Conservation (phyloP, 805 yeast species). For the Wickerhamomyces queroliae region DNA sequence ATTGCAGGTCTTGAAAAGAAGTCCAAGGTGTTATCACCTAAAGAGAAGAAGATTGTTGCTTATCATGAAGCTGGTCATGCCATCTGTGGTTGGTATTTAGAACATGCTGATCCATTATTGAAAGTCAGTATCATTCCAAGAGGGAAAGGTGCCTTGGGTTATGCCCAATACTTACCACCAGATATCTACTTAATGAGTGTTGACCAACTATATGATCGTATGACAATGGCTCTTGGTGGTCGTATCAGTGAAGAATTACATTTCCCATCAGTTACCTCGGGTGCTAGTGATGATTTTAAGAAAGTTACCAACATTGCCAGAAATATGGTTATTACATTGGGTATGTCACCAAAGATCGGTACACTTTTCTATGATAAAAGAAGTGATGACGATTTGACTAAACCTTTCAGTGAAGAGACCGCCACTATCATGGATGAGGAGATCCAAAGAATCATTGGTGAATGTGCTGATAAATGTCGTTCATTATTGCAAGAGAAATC, state of each 20-base stretch:
- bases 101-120: conserved; percentile 83
- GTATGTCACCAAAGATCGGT: conserved; percentile 84
- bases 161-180: conserved; percentile 90
- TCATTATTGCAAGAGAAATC: conserved; percentile 51
- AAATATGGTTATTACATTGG: conserved; percentile 81
- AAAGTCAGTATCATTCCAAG: conserved; percentile 94
- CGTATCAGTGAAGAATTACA: conserved; percentile 88
- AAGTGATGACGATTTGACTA: conserved; percentile 48
- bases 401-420: conserved; percentile 70
- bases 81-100: conserved; percentile 88
- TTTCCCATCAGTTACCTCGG: conserved; percentile 82
- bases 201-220: conserved; percentile 73
- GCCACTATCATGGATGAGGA: conserved; percentile 64
- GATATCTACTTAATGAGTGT: conserved; percentile 76
- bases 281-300: conserved; percentile 90
- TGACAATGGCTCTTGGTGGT: conserved; percentile 95
- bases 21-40: conserved; percentile 69
- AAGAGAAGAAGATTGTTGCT: conserved; percentile 82
- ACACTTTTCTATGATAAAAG: conserved; percentile 45
- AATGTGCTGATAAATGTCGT: conserved; percentile 57
- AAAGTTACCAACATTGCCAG: conserved; percentile 86
- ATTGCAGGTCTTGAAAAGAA: conserved; percentile 92
- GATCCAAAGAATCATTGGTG: conserved; percentile 59
- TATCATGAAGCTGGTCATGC: conserved; percentile 98
- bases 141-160: conserved; percentile 94